Conservation (phyloP, 1,284 basidiomycete species). For the Fomitopsis betulina region DNA sequence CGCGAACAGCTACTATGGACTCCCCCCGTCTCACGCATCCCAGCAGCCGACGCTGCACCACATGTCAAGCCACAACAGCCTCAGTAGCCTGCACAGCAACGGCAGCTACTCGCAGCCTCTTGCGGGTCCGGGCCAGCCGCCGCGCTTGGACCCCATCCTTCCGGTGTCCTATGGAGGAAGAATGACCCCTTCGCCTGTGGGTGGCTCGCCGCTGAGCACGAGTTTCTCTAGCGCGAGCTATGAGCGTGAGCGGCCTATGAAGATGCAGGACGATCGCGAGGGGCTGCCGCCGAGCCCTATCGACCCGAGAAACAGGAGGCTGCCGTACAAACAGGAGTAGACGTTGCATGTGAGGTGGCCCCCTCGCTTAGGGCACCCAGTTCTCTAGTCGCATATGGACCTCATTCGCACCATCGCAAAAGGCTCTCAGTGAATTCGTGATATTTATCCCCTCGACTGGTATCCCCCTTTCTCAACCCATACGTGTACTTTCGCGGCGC, state of each 20-base stretch:
- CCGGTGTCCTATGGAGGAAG: conserved; percentile 31
- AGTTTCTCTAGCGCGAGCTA: conserved; percentile 38
- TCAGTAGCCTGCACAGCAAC: neutral
- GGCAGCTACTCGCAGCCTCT: conserved; percentile 18
- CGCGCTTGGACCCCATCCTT: conserved; percentile 31
- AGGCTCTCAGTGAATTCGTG: neutral
- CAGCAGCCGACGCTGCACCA: conserved; percentile 11
- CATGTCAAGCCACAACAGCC: conserved; percentile 9
- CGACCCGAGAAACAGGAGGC: conserved; percentile 8
- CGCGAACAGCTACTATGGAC: conserved; percentile 15
- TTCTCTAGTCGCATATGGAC: neutral
- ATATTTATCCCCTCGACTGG: neutral
- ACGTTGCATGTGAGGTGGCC: neutral
- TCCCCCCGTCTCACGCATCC: conserved; percentile 12
- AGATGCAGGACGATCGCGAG: conserved; percentile 19
- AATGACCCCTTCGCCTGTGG: conserved; percentile 35
- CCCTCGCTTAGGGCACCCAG: neutral
- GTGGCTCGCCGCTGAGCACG: conserved; percentile 27
- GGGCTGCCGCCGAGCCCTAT: conserved; percentile 5
- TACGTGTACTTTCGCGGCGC: conserved; percentile 1
- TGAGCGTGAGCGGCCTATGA: conserved; percentile 44
- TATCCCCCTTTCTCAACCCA: neutral
- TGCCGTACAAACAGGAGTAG: conserved; percentile 8
- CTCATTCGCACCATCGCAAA: neutral
- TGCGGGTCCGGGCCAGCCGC: conserved; percentile 6